Evolutionary conservation across 352 stramenopile genomes (phyloP).

Genomic region (Phytophthora citrophthora): DNA sequence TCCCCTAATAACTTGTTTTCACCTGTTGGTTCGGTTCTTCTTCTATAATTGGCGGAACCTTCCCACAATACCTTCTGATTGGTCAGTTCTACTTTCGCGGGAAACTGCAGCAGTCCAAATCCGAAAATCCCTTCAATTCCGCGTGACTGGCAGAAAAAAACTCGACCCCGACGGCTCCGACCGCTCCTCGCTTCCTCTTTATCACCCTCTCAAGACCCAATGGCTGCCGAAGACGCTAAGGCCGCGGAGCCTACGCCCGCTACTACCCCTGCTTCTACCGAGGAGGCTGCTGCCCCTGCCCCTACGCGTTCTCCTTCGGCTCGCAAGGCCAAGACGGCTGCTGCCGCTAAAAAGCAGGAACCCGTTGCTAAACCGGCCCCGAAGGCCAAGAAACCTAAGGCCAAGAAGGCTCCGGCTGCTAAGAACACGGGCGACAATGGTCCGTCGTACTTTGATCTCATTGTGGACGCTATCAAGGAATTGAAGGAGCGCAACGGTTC

Average conservation of each 20-base stretch:
- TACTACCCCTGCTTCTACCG: slow-evolving; percentile 20
- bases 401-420: slow-evolving; percentile 43
- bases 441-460: slow-evolving; percentile 89
- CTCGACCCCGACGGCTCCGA: slow-evolving; percentile 44
- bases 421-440: slow-evolving; percentile 52
- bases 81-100: slow-evolving; percentile 21
- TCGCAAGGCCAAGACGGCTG: slow-evolving; percentile 72
- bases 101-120: slow-evolving; percentile 31
- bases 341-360: slow-evolving; percentile 40
- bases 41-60: slow-evolving; percentile 43
- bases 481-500: slow-evolving; percentile 95
- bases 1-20: slow-evolving; percentile 37
- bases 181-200: slow-evolving; percentile 11
- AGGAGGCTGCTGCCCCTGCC: slow-evolving; percentile 22
- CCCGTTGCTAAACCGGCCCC: slow-evolving; percentile 44
- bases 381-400: slow-evolving; percentile 66
- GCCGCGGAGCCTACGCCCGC: slow-evolving; percentile 42
- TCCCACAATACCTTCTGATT: slow-evolving; percentile 11
- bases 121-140: slow-evolving; percentile 23
- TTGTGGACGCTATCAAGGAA: slow-evolving; percentile 89
- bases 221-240: slow-evolving; percentile 66
- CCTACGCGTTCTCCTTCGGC: slow-evolving; percentile 59
- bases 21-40: slow-evolving; percentile 12
- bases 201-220: slow-evolving; percentile 2
- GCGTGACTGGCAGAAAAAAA: slow-evolving; percentile 50